Percentiles rank a stretch among this genome's conserved stretches.
Evolutionary conservation across 2,329 filamentous ascomycete genomes (phyloP).

Genomic region (Aspergillus pseudonomiae): DNA sequence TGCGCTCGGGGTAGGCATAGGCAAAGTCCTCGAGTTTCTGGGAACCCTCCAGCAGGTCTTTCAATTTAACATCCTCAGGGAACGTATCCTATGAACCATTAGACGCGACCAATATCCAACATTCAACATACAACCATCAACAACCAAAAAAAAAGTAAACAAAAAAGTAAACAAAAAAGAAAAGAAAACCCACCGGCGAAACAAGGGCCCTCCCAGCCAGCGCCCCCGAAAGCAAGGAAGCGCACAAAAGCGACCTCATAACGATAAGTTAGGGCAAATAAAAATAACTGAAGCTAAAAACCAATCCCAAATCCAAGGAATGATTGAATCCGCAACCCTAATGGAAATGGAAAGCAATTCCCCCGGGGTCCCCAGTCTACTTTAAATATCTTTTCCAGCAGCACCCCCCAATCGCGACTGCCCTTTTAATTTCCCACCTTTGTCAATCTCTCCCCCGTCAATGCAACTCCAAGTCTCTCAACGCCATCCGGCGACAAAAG

Average conservation of each 20-base stretch:
- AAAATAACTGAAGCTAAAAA: neutral
- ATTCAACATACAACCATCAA: neutral
- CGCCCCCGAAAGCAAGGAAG: constrained; percentile 15
- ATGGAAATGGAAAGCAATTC: neutral
- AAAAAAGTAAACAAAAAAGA: neutral
- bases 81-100: constrained; percentile 20
- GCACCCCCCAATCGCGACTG: neutral
- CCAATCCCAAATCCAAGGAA: neutral
- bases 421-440: neutral
- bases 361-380: neutral
- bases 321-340: neutral
- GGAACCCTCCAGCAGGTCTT: constrained; percentile 62
- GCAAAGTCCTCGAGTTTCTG: constrained; percentile 53
- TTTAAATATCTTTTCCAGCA: neutral
- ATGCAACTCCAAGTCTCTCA: neutral
- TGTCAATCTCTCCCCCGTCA: neutral
- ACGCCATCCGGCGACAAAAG: neutral
- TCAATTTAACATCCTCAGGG: constrained; percentile 49
- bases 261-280: neutral
- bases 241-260: constrained; percentile 17
- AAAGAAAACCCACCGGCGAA: constrained; percentile 11
- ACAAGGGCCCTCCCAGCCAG: constrained; percentile 12
- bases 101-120: neutral
- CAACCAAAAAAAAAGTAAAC: neutral
- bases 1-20: constrained; percentile 31